phyloP scores from a whole-genome alignment of 1,284 basidiomycete genomes.

The Ceratobasidium sp. region DNA sequence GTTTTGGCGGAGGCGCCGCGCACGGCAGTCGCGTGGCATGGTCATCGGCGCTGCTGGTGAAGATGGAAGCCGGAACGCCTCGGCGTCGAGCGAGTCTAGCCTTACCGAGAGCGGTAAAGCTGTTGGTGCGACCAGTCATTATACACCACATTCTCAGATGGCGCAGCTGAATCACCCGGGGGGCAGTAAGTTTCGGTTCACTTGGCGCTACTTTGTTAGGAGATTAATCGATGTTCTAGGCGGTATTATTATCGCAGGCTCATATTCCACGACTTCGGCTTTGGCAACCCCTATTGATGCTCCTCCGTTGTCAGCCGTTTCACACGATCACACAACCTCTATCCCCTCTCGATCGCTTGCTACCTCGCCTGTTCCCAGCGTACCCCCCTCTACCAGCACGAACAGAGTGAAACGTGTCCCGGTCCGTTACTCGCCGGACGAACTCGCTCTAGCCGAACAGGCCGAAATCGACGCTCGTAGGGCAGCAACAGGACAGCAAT shows the following conservation, averaged over 20 bases:
- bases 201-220: background rate
- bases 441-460: slow-evolving; percentile 33
- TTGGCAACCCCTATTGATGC: slow-evolving; percentile 28
- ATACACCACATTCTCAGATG: slow-evolving; percentile 44
- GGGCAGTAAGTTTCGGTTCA: slow-evolving; percentile 20
- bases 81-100: slow-evolving; percentile 36
- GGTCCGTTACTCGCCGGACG: slow-evolving; percentile 41
- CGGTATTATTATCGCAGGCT: slow-evolving; percentile 14
- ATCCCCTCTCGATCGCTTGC: slow-evolving; percentile 28
- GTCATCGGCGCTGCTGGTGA: slow-evolving; percentile 6
- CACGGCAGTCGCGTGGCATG: slow-evolving; percentile 25
- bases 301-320: slow-evolving; percentile 7
- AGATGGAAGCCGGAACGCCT: slow-evolving; percentile 15
- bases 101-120: slow-evolving; percentile 38
- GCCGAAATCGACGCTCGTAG: slow-evolving; percentile 31
- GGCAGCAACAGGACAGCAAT: background rate
- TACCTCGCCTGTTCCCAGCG: slow-evolving; percentile 33
- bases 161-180: slow-evolving; percentile 27
- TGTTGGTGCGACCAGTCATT: slow-evolving; percentile 21
- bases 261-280: slow-evolving; percentile 39
- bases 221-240: slow-evolving; percentile 11
- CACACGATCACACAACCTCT: slow-evolving; percentile 10
- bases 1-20: slow-evolving; percentile 35
- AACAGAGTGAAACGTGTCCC: slow-evolving; percentile 42
- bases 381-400: background rate